A percentile compares a stretch with the other conserved stretches of the same genome.
phyloP scores from a whole-genome alignment of 441 rosid genomes.

The Metrosideros polymorpha region DNA sequence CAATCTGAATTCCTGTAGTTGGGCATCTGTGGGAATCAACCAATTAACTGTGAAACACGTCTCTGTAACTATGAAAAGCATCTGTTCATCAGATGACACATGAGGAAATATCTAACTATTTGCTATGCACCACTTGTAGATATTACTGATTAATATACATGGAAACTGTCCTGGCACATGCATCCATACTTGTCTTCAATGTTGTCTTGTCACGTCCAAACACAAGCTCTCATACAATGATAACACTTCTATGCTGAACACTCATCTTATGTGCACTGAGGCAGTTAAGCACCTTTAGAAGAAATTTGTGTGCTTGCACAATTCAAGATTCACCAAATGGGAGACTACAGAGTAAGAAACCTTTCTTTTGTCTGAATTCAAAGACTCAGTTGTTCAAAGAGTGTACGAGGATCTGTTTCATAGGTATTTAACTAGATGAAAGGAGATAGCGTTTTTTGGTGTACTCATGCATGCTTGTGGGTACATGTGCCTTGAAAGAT shows the following conservation, averaged over 20 bases:
- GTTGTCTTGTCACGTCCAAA: background rate
- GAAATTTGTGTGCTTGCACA: background rate
- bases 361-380: background rate
- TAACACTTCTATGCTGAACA: background rate
- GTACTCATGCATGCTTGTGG: background rate
- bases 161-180: background rate
- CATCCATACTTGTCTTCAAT: background rate
- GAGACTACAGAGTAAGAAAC: background rate
- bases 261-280: background rate
- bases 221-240: background rate
- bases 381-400: background rate
- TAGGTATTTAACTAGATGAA: background rate
- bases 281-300: background rate
- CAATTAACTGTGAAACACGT: background rate
- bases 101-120: background rate
- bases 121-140: background rate
- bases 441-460: background rate
- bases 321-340: background rate
- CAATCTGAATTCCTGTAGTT: background rate
- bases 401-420: background rate
- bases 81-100: background rate
- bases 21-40: background rate
- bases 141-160: background rate
- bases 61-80: background rate
- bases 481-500: background rate